phyloP scores from a whole-genome alignment of 2,329 filamentous ascomycete genomes.

The Alternaria infectoria region DNA sequence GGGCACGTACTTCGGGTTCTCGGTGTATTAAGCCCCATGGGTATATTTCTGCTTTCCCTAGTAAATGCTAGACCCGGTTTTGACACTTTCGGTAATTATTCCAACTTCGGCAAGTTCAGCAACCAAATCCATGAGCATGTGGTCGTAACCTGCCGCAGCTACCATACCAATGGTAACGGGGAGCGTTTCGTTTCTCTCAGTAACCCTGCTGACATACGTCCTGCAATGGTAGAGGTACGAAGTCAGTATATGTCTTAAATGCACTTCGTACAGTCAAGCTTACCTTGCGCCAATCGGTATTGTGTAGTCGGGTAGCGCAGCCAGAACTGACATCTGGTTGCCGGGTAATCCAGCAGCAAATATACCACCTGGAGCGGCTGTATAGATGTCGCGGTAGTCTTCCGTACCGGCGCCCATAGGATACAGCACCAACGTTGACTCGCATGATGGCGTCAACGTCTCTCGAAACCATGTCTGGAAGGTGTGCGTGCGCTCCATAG shows the following conservation, averaged over 20 bases:
- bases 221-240: neutral
- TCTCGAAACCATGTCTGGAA: slow-evolving; percentile 11
- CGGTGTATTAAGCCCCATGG: neutral
- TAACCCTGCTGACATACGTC: slow-evolving; percentile 9
- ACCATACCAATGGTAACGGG: slow-evolving; percentile 21
- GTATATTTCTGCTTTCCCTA: neutral
- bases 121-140: slow-evolving; percentile 18
- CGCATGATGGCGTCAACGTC: slow-evolving; percentile 12
- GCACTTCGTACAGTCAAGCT: neutral
- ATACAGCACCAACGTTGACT: slow-evolving; percentile 14
- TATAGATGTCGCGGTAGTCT: slow-evolving; percentile 14
- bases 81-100: slow-evolving; percentile 8
- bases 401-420: slow-evolving; percentile 12
- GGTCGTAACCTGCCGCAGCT: slow-evolving; percentile 15
- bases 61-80: slow-evolving; percentile 14
- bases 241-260: neutral
- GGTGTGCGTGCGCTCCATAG: slow-evolving; percentile 4
- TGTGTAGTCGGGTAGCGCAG: slow-evolving; percentile 13
- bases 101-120: slow-evolving; percentile 13
- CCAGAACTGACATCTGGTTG: slow-evolving; percentile 13
- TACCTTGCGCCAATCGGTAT: slow-evolving; percentile 14
- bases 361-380: neutral
- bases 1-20: neutral
- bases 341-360: slow-evolving; percentile 9
- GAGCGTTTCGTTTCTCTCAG: slow-evolving; percentile 13